These are phyloP conservation scores for Monilinia laxa DNA, from an alignment of 2,329 filamentous ascomycete genomes.

Conservation along the genomic window DNA sequence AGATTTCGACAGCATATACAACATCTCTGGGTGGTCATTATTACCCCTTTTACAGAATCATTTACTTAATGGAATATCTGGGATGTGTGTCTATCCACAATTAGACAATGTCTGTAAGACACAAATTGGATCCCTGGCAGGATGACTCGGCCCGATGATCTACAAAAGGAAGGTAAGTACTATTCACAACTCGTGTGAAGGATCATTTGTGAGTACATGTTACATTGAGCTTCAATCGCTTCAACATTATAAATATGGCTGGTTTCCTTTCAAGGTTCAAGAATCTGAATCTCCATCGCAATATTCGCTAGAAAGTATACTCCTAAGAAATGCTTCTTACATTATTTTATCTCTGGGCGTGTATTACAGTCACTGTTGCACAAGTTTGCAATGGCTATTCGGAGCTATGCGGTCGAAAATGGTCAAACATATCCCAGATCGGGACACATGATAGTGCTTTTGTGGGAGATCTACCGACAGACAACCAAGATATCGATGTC, in stretches of 20 bases:
- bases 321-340: slow-evolving; percentile 10
- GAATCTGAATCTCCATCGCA: background rate
- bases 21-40: background rate
- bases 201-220: slow-evolving; percentile 8
- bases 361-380: slow-evolving; percentile 4
- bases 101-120: background rate
- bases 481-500: slow-evolving; percentile 61
- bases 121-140: background rate
- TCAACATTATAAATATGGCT: slow-evolving; percentile 7
- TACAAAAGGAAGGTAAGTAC: slow-evolving; percentile 3
- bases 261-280: background rate
- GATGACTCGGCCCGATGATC: slow-evolving; percentile 17
- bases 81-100: background rate
- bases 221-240: background rate
- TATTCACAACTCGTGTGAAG: background rate
- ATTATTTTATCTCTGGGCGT: slow-evolving; percentile 6
- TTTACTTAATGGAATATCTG: background rate
- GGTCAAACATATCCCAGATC: slow-evolving; percentile 74
- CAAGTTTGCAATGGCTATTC: slow-evolving; percentile 66
- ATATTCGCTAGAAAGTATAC: background rate
- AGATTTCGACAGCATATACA: no score
- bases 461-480: slow-evolving; percentile 36
- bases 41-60: background rate
- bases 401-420: slow-evolving; percentile 66
- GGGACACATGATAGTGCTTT: slow-evolving; percentile 62